phyloP scores from a whole-genome alignment of 805 yeast genomes.

The Suhomyces xylopsoci region DNA sequence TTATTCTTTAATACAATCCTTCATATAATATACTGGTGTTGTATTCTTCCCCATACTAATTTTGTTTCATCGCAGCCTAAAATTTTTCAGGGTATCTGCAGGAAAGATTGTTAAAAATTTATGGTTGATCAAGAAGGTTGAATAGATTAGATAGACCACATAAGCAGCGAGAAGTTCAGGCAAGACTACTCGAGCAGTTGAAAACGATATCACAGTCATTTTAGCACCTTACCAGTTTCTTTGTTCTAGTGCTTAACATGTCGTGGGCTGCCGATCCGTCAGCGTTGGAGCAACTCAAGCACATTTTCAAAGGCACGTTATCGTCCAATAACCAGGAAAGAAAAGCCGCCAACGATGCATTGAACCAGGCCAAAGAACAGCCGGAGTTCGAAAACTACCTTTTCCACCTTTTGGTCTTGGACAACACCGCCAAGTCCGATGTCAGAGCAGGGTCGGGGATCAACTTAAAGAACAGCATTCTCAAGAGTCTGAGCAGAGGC shows the following conservation, averaged over 20 bases:
- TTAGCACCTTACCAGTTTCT: too few relatives aligned
- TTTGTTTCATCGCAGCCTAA: background rate
- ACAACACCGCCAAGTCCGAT: slow-evolving; percentile 46
- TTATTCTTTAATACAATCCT: too few relatives aligned
- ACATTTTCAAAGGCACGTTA: slow-evolving; percentile 68
- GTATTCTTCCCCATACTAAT: background rate
- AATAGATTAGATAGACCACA: background rate
- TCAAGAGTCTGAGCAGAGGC: slow-evolving; percentile 24
- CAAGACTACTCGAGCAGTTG: background rate
- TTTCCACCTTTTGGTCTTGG: slow-evolving; percentile 60
- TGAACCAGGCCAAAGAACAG: slow-evolving; percentile 64
- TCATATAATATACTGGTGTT: too few relatives aligned
- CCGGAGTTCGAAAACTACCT: slow-evolving; percentile 83
- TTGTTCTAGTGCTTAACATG: slow-evolving; percentile 20
- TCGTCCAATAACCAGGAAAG: slow-evolving; percentile 57
- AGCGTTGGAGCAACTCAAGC: slow-evolving; percentile 60
- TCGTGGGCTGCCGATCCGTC: slow-evolving; percentile 69
- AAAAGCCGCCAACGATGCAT: slow-evolving; percentile 66
- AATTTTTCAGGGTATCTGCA: background rate
- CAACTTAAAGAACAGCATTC: slow-evolving; percentile 72
- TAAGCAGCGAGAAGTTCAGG: background rate
- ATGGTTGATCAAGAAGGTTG: background rate
- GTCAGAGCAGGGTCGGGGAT: slow-evolving; percentile 88
- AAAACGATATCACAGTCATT: background rate
- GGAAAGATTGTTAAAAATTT: background rate